A percentile compares a stretch with the other conserved stretches of the same genome.
Evolutionary conservation across 75 land plant species (phyloP).

Genomic region (Adiantum capillusveneris): DNA sequence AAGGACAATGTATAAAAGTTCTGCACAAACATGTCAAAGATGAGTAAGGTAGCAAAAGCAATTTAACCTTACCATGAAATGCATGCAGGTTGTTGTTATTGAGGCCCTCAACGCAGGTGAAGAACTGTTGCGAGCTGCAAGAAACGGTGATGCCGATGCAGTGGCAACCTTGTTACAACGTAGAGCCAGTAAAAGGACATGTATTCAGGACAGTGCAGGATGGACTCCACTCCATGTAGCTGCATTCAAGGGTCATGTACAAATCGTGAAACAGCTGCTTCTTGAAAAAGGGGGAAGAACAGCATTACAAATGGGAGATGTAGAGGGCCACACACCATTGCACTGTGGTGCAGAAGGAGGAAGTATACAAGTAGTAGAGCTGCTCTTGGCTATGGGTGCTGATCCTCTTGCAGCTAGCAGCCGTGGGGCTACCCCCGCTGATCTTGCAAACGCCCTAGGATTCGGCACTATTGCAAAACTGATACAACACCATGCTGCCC

Average conservation of each 20-base stretch:
- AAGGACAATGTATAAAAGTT: too few relatives aligned
- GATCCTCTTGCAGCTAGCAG: conserved; percentile 37
- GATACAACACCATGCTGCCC: too few relatives aligned
- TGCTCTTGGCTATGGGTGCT: conserved; percentile 47
- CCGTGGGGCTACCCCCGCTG: conserved; percentile 49
- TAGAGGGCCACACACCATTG: conserved; percentile 59
- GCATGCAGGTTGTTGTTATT: conserved; percentile 27
- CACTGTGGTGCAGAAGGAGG: conserved; percentile 73
- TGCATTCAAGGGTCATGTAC: conserved; percentile 56
- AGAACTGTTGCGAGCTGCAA: conserved; percentile 39
- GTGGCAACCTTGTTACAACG: conserved; percentile 30
- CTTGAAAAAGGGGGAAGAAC: conserved; percentile 19
- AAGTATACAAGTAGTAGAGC: conserved; percentile 32
- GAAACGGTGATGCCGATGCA: conserved; percentile 40
- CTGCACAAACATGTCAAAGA: too few relatives aligned
- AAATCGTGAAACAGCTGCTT: conserved; percentile 27
- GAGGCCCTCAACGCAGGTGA: conserved; percentile 42
- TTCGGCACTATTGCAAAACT: conserved; percentile 26
- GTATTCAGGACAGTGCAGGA: conserved; percentile 47
- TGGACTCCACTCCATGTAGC: conserved; percentile 64
- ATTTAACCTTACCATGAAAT: not conserved
- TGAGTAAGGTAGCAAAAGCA: too few relatives aligned
- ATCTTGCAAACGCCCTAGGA: conserved; percentile 52
- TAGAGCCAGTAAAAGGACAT: conserved; percentile 23
- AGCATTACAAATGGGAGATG: conserved; percentile 29